Percentiles rank a stretch among this genome's conserved stretches.
phyloP scores from a whole-genome alignment of 805 yeast genomes.

The Lipomyces sp. region DNA sequence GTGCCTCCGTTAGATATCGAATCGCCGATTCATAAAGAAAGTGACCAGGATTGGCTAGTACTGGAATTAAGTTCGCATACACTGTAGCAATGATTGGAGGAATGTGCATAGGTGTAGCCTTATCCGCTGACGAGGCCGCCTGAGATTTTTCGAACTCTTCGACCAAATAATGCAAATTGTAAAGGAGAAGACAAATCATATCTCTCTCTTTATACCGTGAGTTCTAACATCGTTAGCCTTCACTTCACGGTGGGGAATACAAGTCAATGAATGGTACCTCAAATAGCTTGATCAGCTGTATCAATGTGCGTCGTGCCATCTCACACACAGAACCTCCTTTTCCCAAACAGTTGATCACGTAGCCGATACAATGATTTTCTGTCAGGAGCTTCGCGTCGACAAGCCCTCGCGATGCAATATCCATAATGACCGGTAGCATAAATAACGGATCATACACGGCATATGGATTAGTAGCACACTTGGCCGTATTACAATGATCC shows the following conservation, averaged over 20 bases:
- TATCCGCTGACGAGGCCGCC: neutral
- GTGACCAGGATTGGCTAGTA: constrained; percentile 72
- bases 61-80: constrained; percentile 59
- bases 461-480: neutral
- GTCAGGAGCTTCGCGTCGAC: constrained; percentile 61
- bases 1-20: constrained; percentile 16
- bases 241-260: neutral
- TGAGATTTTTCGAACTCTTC: neutral
- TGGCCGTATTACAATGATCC: neutral
- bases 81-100: constrained; percentile 60
- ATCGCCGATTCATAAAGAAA: constrained; percentile 68
- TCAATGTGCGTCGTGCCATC: constrained; percentile 16
- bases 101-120: neutral
- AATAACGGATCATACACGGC: constrained; percentile 32
- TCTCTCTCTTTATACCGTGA: constrained; percentile 60
- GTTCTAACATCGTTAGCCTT: constrained; percentile 43
- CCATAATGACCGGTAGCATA: constrained; percentile 22
- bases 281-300: constrained; percentile 3
- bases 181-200: constrained; percentile 59
- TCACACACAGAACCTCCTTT: neutral
- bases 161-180: constrained; percentile 39
- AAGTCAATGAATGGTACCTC: constrained; percentile 16
- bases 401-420: constrained; percentile 32
- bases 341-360: constrained; percentile 50
- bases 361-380: constrained; percentile 61